Evolutionary conservation across 2,329 filamentous ascomycete genomes (phyloP).

Genomic region (Pyrenochaeta sp.): DNA sequence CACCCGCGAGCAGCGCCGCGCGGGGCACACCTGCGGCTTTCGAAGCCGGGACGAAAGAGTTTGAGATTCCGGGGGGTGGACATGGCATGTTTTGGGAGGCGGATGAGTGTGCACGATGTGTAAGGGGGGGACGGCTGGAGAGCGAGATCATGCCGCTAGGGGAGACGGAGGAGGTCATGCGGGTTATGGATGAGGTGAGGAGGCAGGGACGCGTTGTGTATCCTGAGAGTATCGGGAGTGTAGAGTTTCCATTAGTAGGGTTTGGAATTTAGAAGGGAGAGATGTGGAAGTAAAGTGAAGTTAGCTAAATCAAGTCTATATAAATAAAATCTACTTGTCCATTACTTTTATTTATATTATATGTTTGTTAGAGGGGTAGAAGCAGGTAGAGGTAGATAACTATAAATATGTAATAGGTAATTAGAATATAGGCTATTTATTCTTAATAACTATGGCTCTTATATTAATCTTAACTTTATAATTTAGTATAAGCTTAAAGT

Average conservation of each 20-base stretch:
- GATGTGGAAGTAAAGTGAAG: not conserved
- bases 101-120: conserved; percentile 79
- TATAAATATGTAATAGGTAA: no score
- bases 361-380: no score
- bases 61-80: conserved; percentile 61
- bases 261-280: conserved; percentile 24
- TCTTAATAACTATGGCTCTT: no score
- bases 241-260: conserved; percentile 30
- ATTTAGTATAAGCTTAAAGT: no score
- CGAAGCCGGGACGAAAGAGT: conserved; percentile 32
- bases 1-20: conserved; percentile 55
- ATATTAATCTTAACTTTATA: no score
- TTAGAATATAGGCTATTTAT: no score
- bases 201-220: conserved; percentile 67
- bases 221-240: conserved; percentile 68
- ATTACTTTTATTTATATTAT: no score
- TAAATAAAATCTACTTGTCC: no score
- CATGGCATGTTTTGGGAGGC: conserved; percentile 91
- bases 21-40: conserved; percentile 11
- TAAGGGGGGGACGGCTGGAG: conserved; percentile 72
- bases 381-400: no score
- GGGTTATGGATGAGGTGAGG: conserved; percentile 74
- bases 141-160: conserved; percentile 68
- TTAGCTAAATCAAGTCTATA: no score
- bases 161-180: conserved; percentile 85